Conservation (phyloP, 2,329 filamentous ascomycete genomes). For the Hymenoscyphus infarciens region DNA sequence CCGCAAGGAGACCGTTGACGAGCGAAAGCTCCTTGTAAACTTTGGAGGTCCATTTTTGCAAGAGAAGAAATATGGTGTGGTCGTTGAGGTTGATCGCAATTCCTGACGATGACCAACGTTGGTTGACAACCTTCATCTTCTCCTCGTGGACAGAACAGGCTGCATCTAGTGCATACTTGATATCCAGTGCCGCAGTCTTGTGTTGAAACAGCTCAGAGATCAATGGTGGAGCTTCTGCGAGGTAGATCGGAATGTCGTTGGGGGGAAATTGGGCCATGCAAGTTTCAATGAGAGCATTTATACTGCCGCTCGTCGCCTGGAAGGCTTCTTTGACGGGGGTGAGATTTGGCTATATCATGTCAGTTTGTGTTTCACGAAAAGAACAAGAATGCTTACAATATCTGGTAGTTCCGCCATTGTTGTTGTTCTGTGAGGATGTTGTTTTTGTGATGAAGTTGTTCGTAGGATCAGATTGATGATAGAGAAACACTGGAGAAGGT, state of each 20-base stretch:
- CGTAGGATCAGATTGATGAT: no score
- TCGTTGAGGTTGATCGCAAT: neutral
- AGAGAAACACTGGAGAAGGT: no score
- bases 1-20: neutral
- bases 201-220: neutral
- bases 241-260: neutral
- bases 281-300: neutral
- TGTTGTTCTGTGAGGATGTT: neutral
- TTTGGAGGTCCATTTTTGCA: neutral
- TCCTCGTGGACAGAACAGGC: neutral
- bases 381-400: neutral
- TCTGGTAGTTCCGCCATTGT: neutral
- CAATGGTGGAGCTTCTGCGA: neutral
- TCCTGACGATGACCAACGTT: neutral
- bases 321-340: neutral
- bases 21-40: neutral
- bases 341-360: neutral
- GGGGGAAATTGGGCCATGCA: neutral
- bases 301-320: neutral
- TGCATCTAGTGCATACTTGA: neutral
- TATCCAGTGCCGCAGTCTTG: neutral
- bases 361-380: neutral
- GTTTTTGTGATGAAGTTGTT: no score
- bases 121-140: neutral
- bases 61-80: neutral